A percentile compares a stretch with the other conserved stretches of the same genome.
Conservation (phyloP, 2,329 filamentous ascomycete species). For the Colletotrichum siamense region DNA sequence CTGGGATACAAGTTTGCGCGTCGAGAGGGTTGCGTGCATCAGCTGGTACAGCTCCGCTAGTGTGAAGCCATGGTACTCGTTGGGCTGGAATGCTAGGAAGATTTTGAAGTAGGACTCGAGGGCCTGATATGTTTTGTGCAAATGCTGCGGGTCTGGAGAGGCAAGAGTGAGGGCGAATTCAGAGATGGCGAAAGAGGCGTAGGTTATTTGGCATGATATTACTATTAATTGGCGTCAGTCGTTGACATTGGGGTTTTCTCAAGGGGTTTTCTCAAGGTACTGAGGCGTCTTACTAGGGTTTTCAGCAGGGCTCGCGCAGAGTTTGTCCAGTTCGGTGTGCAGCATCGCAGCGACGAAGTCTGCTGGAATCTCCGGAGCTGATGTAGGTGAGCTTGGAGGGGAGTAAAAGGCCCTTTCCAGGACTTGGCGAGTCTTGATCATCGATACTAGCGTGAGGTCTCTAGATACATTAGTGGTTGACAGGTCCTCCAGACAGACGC, state of each 20-base stretch:
- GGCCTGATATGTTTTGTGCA: background rate
- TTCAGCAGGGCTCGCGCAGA: too few relatives aligned
- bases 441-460: background rate
- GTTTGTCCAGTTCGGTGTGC: too few relatives aligned
- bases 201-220: background rate
- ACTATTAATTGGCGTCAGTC: background rate
- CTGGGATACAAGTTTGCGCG: background rate
- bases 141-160: background rate
- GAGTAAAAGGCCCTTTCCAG: background rate
- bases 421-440: background rate
- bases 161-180: background rate
- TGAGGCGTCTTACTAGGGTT: too few relatives aligned
- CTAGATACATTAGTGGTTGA: background rate
- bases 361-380: fast-evolving
- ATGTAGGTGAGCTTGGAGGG: background rate
- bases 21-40: background rate
- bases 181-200: background rate
- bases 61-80: background rate
- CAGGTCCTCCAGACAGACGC: background rate
- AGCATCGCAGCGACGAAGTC: background rate
- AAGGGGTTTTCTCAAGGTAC: too few relatives aligned
- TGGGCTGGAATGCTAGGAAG: background rate
- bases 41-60: background rate
- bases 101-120: background rate
- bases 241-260: too few relatives aligned